Conservation (phyloP, 805 yeast species). For the Saccharomycopsis selenospora region DNA sequence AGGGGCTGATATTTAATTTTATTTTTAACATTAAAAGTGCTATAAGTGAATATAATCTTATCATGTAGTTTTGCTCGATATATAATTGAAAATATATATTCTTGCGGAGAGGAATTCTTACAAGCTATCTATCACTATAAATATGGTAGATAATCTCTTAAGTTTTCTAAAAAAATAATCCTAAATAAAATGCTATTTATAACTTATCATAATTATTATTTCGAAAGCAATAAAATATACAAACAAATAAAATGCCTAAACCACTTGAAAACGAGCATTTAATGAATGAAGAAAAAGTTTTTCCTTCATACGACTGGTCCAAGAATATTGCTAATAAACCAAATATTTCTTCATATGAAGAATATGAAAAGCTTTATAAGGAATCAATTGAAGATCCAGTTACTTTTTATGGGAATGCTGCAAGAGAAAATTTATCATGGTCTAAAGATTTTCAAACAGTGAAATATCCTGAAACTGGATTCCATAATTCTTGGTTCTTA, state of each 20-base stretch:
- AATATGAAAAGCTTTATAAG: slow-evolving; percentile 44
- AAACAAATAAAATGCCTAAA: slow-evolving; percentile 23
- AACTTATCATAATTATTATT: no score
- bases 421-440: slow-evolving; percentile 46
- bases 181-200: no score
- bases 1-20: no score
- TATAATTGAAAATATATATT: no score
- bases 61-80: no score
- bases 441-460: slow-evolving; percentile 41
- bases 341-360: slow-evolving; percentile 40
- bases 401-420: slow-evolving; percentile 48
- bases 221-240: no score
- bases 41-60: no score
- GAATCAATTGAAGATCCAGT: slow-evolving; percentile 52
- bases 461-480: slow-evolving; percentile 32
- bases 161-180: no score
- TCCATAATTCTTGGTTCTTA: slow-evolving; percentile 48
- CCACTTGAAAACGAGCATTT: slow-evolving; percentile 28
- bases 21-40: no score
- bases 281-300: slow-evolving; percentile 26
- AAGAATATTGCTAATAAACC: slow-evolving; percentile 37
- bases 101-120: no score
- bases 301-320: slow-evolving; percentile 22
- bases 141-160: no score
- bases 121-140: no score